These are phyloP conservation scores for Deuterostichococcus epilithicus DNA, from an alignment of 139 green algal genomes.

Conservation along the genomic window DNA sequence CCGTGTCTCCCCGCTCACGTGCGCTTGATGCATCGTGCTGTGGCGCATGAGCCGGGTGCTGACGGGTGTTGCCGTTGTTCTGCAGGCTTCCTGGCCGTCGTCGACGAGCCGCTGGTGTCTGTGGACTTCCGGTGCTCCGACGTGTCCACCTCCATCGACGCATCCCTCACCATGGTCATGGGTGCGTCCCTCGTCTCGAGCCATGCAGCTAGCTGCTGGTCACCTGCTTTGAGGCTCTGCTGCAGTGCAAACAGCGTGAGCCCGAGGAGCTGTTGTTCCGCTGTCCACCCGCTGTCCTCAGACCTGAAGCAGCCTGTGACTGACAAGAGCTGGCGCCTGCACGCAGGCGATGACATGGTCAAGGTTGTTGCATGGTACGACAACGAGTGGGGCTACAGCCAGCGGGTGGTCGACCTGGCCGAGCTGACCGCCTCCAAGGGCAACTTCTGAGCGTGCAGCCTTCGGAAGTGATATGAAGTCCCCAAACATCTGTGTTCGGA, in stretches of 20 bases:
- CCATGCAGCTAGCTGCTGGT: neutral
- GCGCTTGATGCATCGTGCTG: too few species aligned
- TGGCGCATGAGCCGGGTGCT: too few species aligned
- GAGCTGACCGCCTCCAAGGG: conserved; percentile 77
- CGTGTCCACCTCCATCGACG: conserved; percentile 91
- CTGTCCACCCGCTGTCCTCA: too few species aligned
- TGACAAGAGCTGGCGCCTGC: neutral
- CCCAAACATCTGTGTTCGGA: too few species aligned
- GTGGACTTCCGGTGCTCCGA: conserved; percentile 89
- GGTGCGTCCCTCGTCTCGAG: conserved; percentile 14
- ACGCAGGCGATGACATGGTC: conserved; percentile 90
- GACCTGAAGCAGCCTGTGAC: neutral
- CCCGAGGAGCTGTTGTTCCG: neutral
- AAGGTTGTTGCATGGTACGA: conserved; percentile 96
- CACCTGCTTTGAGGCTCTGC: neutral
- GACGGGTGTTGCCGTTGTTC: neutral
- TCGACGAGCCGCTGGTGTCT: conserved; percentile 94
- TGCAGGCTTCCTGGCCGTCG: conserved; percentile 79
- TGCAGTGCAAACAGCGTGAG: neutral
- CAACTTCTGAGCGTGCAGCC: conserved; percentile 24
- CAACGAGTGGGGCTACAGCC: conserved; percentile 94
- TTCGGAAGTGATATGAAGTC: too few species aligned
- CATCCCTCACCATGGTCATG: conserved; percentile 99
- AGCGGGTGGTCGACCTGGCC: conserved; percentile 95
- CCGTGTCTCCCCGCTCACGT: too few species aligned